A percentile compares a stretch with the other conserved stretches of the same genome.
phyloP scores from a whole-genome alignment of 495 filamentous ascomycete species.

The Penicillium desertorum region DNA sequence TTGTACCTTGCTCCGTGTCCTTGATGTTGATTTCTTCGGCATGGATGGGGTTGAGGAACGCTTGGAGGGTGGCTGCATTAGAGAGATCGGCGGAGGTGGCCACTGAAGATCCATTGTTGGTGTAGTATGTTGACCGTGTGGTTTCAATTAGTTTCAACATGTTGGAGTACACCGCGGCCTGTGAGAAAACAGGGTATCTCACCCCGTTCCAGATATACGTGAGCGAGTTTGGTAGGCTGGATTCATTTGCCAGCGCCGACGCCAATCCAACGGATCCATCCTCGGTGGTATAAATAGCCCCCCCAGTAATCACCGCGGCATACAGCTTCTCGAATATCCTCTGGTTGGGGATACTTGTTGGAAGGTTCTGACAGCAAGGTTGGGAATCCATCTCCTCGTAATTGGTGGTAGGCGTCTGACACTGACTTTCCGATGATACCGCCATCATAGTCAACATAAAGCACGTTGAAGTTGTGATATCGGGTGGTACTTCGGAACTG shows the following conservation, averaged over 20 bases:
- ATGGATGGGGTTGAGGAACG: conserved; percentile 41
- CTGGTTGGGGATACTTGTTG: conserved; percentile 18
- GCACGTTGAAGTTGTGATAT: conserved; percentile 27
- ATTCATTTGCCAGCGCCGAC: conserved; percentile 10
- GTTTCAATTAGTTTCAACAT: conserved; percentile 27
- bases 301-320: conserved; percentile 43
- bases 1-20: background rate
- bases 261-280: conserved; percentile 24
- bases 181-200: conserved; percentile 39
- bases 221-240: conserved; percentile 26
- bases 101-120: conserved; percentile 28
- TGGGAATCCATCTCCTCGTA: conserved; percentile 34
- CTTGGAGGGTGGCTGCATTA: conserved; percentile 24
- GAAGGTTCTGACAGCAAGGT: conserved; percentile 26
- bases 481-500: conserved; percentile 5
- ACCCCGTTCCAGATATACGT: conserved; percentile 49
- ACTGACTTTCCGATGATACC: conserved; percentile 41
- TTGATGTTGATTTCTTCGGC: conserved; percentile 40
- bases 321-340: conserved; percentile 31
- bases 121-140: conserved; percentile 31
- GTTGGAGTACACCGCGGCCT: conserved; percentile 28
- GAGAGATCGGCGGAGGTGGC: conserved; percentile 18
- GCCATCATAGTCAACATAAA: conserved; percentile 49
- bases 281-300: conserved; percentile 31
- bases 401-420: conserved; percentile 32